phyloP scores from a whole-genome alignment of 2,329 filamentous ascomycete species.

The Aspergillus clavatus region DNA sequence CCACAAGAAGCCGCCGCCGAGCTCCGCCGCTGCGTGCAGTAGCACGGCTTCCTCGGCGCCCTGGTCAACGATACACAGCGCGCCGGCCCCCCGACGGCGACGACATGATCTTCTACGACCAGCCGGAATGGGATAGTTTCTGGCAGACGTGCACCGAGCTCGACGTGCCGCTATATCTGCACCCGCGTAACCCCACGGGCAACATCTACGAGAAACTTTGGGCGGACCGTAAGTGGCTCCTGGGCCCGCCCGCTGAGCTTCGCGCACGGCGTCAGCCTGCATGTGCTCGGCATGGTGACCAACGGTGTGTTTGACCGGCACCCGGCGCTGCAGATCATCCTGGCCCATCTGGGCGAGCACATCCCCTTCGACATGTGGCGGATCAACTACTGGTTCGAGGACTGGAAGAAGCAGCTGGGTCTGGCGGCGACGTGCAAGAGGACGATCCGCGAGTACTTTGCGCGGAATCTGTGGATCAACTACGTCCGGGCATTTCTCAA shows the following conservation, averaged over 20 bases:
- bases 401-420: constrained; percentile 35
- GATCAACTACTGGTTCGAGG: constrained; percentile 42
- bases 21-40: constrained; percentile 47
- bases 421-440: constrained; percentile 39
- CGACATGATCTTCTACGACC: constrained; percentile 61
- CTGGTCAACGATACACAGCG: constrained; percentile 60
- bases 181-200: constrained; percentile 56
- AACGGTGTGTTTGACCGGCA: constrained; percentile 49
- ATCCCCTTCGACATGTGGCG: constrained; percentile 50
- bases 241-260: constrained; percentile 58
- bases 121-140: constrained; percentile 54
- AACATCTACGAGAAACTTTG: constrained; percentile 55
- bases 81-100: constrained; percentile 54
- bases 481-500: constrained; percentile 40
- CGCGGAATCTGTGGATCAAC: constrained; percentile 42
- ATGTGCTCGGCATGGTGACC: constrained; percentile 50
- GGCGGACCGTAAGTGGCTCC: constrained; percentile 55
- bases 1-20: constrained; percentile 37
- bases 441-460: constrained; percentile 43
- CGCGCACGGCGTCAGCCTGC: constrained; percentile 55
- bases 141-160: constrained; percentile 56
- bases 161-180: constrained; percentile 61
- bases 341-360: constrained; percentile 48
- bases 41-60: constrained; percentile 59
- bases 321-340: constrained; percentile 45